Base-by-base conservation (phyloP, 345 rosid genomes). In the Gynandropsis gynandra region DNA sequence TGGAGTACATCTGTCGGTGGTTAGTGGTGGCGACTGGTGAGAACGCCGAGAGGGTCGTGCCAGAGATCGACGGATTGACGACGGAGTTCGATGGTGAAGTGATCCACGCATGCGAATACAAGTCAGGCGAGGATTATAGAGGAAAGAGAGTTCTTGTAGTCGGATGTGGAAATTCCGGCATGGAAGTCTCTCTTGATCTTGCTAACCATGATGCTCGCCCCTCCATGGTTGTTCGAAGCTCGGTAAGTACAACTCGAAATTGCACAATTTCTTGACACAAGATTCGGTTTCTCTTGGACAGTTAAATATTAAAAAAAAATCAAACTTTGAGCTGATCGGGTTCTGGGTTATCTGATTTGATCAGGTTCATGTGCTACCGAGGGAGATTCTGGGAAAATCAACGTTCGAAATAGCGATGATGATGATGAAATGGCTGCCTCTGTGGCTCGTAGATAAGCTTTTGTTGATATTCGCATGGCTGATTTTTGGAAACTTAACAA, bases 11-110 rank as follows among this genome's bases (percentile, higher is more conserved):
- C 52, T 87, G 95, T 74, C 67, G 75, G 54, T 90, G 93, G 96
- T 83, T 90, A 5, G 95, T 90, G 44, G 98, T 87, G 54, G 98
- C 98, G 12, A 90, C 98, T 0, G 98, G 98, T 0, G 98, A 90
- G 66, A 87, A 90, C 69, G 96, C 98, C 0, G 95, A 79, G 71
- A 36, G 73, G 12, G 82, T 79, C 46, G 65, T 49, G 41, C 96
- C 98, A 16, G 96, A 77, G 2, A 56, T 87, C 20, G 73, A 82
- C 10, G 98, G 98, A 11, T 66, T 84, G 29, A 31, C 52, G 1
- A 64, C 46, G 2, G 85, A 80, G 61, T 90, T 87, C 19, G 47
- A 63, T 0, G 92, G 96, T 7, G 80, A 87, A 32, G 82, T 90
- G 50, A 43, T 71, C 15, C 96, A 90, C 40, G 80, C 77, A 15